Base-by-base conservation (phyloP, 352 stramenopile species). In the Discostella stelligera region DNA sequence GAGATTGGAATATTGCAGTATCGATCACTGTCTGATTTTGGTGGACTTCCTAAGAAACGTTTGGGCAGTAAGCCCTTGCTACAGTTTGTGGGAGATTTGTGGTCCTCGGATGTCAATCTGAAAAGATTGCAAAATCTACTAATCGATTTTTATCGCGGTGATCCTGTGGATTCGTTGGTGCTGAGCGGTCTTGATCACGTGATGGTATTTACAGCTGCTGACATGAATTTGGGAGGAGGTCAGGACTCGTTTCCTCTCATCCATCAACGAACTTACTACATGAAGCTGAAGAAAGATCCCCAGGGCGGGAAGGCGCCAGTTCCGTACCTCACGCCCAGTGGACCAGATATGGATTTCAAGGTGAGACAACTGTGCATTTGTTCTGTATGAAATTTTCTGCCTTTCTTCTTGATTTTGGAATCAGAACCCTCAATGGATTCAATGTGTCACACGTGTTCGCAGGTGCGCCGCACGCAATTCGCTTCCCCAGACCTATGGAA, bases 131-230 rank as follows among this genome's bases (percentile, higher is more conserved):
- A 98, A 84, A 98, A 98, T 71, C 71, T 96, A 0, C 68, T 96
- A 56, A 90, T 98, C 53, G 97, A 99, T 84, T 97, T 98, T 71
- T 99, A 99, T 88, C 94, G 96, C 53, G 97, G 96, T 54, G 96
- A 97, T 62, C 90, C 98, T 75, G 95, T 98, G n/a, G 89, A 96
- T 49, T 96, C 93, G 52, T 89, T 99, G 23, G 95, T 98, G 68
- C 89, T 98, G 66, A 97, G 95, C 80, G 96, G 96, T 5, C 82
- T 99, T 39, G 96, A 99, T 90, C 96, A 99, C 84, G 89, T 98
- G 7, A 98, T 98, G 66, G 95, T 98, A 60, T 98, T 97, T 86
- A 98, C 96, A 53, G 94, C 95, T 20, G 95, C 91, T 58, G 96
- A 96, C 23, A 41, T 41, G 58, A 69, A 44, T 7, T 39, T 71